Evolutionary conservation across 495 filamentous ascomycete species (phyloP).

Genomic region (Hypoxylon fragiforme): DNA sequence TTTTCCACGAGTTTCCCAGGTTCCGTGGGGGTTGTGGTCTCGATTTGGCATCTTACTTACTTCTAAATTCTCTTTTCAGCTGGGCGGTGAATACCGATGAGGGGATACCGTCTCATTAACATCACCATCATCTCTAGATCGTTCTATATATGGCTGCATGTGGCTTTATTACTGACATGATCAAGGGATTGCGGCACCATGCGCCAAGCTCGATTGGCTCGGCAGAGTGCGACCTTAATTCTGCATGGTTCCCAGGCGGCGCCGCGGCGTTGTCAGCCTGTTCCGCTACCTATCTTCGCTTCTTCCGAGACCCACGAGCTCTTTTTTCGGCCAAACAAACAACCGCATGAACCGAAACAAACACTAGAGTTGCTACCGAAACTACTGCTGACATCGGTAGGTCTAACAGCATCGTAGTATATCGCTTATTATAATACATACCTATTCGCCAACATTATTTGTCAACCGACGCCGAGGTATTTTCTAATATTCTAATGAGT

Average conservation of each 20-base stretch:
- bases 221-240: conserved; percentile 20
- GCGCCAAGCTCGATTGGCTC: conserved; percentile 28
- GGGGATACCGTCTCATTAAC: conserved; percentile 18
- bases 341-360: conserved; percentile 30
- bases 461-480: no score
- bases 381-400: background rate
- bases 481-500: no score
- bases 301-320: conserved; percentile 7
- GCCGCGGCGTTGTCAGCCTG: background rate
- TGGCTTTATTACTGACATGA: conserved; percentile 33
- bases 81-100: conserved; percentile 31
- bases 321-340: conserved; percentile 32
- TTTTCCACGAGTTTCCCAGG: conserved; percentile 17
- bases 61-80: background rate
- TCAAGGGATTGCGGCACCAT: conserved; percentile 26
- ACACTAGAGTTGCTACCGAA: conserved; percentile 11
- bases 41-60: conserved; percentile 19
- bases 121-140: conserved; percentile 26
- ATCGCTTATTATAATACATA: background rate
- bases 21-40: conserved; percentile 25
- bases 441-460: no score
- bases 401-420: background rate
- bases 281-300: background rate
- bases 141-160: conserved; percentile 27
- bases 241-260: conserved; percentile 30